Evolutionary conservation across 1,284 basidiomycete species (phyloP).

Genomic region (Rhodotorula sp.): DNA sequence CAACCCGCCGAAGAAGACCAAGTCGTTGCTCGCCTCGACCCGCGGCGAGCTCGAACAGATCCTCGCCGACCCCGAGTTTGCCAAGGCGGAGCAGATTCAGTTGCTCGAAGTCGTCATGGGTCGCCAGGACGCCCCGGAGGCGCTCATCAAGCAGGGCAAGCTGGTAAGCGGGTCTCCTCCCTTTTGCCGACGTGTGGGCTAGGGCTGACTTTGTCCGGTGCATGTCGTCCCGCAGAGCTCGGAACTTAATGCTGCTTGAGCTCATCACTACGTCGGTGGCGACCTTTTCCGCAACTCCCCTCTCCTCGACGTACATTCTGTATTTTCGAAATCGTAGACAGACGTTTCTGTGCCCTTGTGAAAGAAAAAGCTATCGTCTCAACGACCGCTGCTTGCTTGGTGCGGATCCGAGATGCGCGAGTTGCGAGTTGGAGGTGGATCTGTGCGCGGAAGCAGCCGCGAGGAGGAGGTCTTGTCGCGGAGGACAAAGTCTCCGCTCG

Average conservation of each 20-base stretch:
- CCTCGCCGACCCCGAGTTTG: conserved; percentile 62
- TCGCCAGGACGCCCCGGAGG: conserved; percentile 67
- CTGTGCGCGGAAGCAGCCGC: too few relatives aligned
- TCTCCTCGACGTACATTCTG: background rate
- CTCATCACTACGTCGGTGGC: too few relatives aligned
- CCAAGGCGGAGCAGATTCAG: conserved; percentile 63
- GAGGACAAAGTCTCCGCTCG: too few relatives aligned
- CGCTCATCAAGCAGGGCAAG: conserved; percentile 59
- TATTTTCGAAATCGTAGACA: background rate
- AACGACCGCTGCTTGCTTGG: too few relatives aligned
- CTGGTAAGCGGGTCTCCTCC: conserved; percentile 42
- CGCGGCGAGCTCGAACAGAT: conserved; percentile 65
- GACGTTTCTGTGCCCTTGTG: too few relatives aligned
- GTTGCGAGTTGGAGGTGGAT: too few relatives aligned
- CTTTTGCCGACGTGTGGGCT: background rate
- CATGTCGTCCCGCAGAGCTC: conserved; percentile 15
- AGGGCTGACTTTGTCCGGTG: background rate
- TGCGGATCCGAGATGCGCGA: too few relatives aligned
- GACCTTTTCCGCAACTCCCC: too few relatives aligned
- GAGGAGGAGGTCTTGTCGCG: too few relatives aligned
- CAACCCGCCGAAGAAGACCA: conserved; percentile 54
- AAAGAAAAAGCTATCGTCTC: too few relatives aligned
- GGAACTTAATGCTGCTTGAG: conserved; percentile 29
- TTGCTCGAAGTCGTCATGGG: conserved; percentile 77
- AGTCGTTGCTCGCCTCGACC: conserved; percentile 63